Evolutionary conservation across 2,329 filamentous ascomycete genomes (phyloP).

Genomic region (Alternaria infectoria): DNA sequence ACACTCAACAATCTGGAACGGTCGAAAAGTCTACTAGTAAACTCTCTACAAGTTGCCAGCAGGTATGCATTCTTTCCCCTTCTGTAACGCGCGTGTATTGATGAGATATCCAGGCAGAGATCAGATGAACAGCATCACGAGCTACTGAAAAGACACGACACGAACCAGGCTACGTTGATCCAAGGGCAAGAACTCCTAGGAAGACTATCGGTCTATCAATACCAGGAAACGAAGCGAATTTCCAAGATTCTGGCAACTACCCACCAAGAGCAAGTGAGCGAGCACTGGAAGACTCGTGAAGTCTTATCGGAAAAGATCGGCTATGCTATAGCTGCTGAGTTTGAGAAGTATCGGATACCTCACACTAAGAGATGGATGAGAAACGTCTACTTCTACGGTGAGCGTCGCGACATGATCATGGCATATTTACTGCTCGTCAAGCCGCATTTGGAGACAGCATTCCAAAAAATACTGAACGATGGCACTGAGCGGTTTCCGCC

Average conservation of each 20-base stretch:
- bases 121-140: neutral
- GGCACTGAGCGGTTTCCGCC: neutral
- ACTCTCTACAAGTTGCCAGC: constrained; percentile 8
- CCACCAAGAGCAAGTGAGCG: neutral
- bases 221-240: neutral
- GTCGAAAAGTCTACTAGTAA: constrained; percentile 2
- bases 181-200: neutral
- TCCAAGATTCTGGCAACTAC: neutral
- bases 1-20: constrained; percentile 10
- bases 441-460: neutral
- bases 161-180: neutral
- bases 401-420: constrained; percentile 12
- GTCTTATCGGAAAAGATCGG: neutral
- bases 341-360: neutral
- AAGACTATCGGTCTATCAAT: neutral
- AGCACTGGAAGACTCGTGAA: constrained; percentile 3
- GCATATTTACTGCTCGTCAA: constrained; percentile 8
- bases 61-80: too few relatives aligned
- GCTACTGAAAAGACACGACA: neutral
- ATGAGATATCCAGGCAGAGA: neutral
- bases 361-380: neutral
- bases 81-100: too few relatives aligned
- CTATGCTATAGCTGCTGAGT: neutral
- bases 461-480: neutral
- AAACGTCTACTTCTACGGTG: constrained; percentile 8